Evolutionary conservation across 1,139 yeast species (phyloP).

Genomic region (Candida tunisiensis): DNA sequence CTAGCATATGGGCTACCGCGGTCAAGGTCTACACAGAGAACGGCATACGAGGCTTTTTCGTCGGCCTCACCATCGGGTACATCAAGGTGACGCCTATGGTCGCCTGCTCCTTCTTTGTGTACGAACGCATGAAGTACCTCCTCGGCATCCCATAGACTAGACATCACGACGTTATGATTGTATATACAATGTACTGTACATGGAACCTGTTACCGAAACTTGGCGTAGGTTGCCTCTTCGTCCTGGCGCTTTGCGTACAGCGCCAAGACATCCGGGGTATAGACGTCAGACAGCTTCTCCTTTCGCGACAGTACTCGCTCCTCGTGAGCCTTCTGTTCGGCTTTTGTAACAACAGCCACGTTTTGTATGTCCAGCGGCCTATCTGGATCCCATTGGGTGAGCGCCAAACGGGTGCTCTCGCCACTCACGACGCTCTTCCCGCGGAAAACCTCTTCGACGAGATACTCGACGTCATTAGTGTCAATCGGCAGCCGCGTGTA

Average conservation of each 20-base stretch:
- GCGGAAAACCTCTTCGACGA: constrained; percentile 83
- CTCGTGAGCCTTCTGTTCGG: constrained; percentile 73
- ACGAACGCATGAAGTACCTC: constrained; percentile 63
- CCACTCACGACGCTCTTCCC: constrained; percentile 89
- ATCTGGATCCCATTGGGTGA: constrained; percentile 69
- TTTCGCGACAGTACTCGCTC: constrained; percentile 51
- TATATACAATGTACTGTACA: neutral
- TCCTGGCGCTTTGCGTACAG: constrained; percentile 45
- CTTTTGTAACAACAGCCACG: constrained; percentile 74
- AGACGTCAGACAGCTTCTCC: constrained; percentile 43
- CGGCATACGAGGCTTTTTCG: constrained; percentile 78
- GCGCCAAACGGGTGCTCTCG: constrained; percentile 57
- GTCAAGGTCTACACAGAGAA: constrained; percentile 28
- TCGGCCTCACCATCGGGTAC: constrained; percentile 89
- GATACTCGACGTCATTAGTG: constrained; percentile 56
- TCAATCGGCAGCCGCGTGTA: constrained; percentile 22
- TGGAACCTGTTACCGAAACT: constrained; percentile 9
- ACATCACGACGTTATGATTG: constrained; percentile 1
- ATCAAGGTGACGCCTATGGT: constrained; percentile 94
- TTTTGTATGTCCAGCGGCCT: constrained; percentile 41
- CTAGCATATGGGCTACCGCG: constrained; percentile 37
- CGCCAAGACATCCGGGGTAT: constrained; percentile 40
- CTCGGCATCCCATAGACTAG: constrained; percentile 30
- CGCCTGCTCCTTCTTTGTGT: constrained; percentile 89
- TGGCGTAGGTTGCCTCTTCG: constrained; percentile 50